A percentile compares a stretch with the other conserved stretches of the same genome.
Conservation (phyloP, 2,329 filamentous ascomycete genomes). For the Pseudonectria foliicola region DNA sequence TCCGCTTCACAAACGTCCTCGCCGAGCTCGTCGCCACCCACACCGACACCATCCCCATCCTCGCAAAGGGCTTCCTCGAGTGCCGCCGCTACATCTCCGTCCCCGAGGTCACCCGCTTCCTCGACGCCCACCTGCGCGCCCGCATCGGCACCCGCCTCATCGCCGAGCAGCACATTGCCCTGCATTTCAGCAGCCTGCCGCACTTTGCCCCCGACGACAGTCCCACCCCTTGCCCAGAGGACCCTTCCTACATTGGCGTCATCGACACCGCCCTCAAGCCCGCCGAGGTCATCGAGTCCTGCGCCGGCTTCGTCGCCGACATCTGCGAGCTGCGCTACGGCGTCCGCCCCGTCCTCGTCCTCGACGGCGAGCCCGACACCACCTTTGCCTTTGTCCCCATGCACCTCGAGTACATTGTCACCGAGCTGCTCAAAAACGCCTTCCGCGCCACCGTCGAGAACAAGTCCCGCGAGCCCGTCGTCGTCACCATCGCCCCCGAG, state of each 20-base stretch:
- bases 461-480: conserved; percentile 72
- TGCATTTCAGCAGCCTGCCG: conserved; percentile 67
- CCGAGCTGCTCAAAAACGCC: conserved; percentile 92
- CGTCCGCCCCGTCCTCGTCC: conserved; percentile 68
- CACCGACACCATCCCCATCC: conserved; percentile 84
- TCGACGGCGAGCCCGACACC: conserved; percentile 82
- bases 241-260: conserved; percentile 76
- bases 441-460: conserved; percentile 90
- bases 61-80: conserved; percentile 89
- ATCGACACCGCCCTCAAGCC: conserved; percentile 88
- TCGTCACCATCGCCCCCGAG: conserved; percentile 82
- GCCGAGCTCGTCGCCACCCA: conserved; percentile 95
- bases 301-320: conserved; percentile 85
- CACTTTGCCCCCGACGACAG: conserved; percentile 52
- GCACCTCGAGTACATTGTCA: conserved; percentile 95
- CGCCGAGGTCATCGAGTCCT: conserved; percentile 71
- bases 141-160: conserved; percentile 91
- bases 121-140: conserved; percentile 89
- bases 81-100: conserved; percentile 84
- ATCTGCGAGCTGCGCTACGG: conserved; percentile 97
- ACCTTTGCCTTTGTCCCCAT: conserved; percentile 91
- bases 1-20: conserved; percentile 84
- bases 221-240: conserved; percentile 43
- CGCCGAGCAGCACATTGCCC: conserved; percentile 91
- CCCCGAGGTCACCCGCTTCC: conserved; percentile 76